Evolutionary conservation across 768 basidiomycete species (phyloP).

Genomic region (Collybia sp.): DNA sequence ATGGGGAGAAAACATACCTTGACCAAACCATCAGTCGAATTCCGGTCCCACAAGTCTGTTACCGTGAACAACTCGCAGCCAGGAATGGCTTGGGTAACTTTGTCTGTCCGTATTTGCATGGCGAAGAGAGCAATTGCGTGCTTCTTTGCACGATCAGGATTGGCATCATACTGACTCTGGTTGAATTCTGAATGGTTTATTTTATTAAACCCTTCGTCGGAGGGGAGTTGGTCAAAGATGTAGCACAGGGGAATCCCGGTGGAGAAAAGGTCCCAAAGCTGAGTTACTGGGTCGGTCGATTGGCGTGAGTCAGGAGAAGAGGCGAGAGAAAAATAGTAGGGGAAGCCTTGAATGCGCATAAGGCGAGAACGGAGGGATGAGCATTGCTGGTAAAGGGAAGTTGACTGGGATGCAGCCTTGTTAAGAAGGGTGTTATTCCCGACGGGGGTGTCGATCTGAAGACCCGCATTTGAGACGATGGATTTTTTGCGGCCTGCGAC

Average conservation of each 20-base stretch:
- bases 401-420: constrained; percentile 81
- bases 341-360: constrained; percentile 72
- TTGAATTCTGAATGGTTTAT: constrained; percentile 65
- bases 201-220: constrained; percentile 52
- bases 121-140: constrained; percentile 88
- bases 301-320: constrained; percentile 56
- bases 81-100: constrained; percentile 53
- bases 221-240: constrained; percentile 88
- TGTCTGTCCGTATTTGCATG: constrained; percentile 75
- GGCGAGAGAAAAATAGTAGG: constrained; percentile 62
- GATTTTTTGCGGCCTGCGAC: constrained; percentile 78
- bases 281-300: constrained; percentile 89
- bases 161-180: constrained; percentile 55
- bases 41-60: constrained; percentile 85
- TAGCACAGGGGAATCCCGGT: constrained; percentile 93
- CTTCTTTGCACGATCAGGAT: constrained; percentile 84
- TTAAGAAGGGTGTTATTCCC: constrained; percentile 86
- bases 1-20: constrained; percentile 54
- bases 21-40: constrained; percentile 91
- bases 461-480: constrained; percentile 56
- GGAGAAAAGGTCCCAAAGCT: constrained; percentile 92
- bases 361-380: constrained; percentile 72
- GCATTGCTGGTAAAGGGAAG: constrained; percentile 92
- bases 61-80: constrained; percentile 85
- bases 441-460: constrained; percentile 70